Percentiles rank a stretch among this genome's conserved stretches.
Conservation (phyloP, 1,284 basidiomycete species). For the Earliella scabrosa region DNA sequence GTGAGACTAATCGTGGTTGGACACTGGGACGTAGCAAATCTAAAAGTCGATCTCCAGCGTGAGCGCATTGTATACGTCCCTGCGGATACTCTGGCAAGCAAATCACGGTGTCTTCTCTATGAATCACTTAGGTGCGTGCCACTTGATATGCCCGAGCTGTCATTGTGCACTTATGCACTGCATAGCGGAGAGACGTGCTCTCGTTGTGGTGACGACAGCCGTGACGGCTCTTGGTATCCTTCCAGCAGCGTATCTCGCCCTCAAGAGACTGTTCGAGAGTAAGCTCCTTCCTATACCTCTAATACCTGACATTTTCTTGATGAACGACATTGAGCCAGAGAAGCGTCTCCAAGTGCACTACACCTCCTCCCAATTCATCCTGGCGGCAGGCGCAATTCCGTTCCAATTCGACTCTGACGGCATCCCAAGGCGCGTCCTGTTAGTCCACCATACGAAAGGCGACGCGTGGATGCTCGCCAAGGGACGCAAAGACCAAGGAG, state of each 20-base stretch:
- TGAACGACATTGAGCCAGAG: too few relatives aligned
- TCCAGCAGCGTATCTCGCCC: slow-evolving; percentile 3
- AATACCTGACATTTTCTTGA: too few relatives aligned
- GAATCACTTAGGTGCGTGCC: too few relatives aligned
- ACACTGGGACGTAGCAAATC: too few relatives aligned
- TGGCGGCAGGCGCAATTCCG: slow-evolving; percentile 21
- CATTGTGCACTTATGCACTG: too few relatives aligned
- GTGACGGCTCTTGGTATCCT: background rate
- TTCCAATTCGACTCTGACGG: slow-evolving; percentile 18
- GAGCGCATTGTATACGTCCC: too few relatives aligned
- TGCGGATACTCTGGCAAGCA: too few relatives aligned
- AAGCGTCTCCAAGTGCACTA: slow-evolving; percentile 10
- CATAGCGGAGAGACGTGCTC: background rate
- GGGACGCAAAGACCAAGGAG: slow-evolving; percentile 60
- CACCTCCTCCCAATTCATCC: slow-evolving; percentile 20
- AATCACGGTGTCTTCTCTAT: too few relatives aligned
- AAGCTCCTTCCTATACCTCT: background rate
- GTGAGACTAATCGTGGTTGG: too few relatives aligned
- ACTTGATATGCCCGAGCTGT: too few relatives aligned
- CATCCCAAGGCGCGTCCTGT: slow-evolving; percentile 12
- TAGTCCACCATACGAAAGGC: slow-evolving; percentile 20
- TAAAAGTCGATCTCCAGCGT: too few relatives aligned
- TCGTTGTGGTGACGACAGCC: background rate
- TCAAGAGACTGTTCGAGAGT: background rate
- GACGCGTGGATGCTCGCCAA: slow-evolving; percentile 58